Evolutionary conservation across 768 basidiomycete species (phyloP).

Genomic region (Sporobolomyces roseus): DNA sequence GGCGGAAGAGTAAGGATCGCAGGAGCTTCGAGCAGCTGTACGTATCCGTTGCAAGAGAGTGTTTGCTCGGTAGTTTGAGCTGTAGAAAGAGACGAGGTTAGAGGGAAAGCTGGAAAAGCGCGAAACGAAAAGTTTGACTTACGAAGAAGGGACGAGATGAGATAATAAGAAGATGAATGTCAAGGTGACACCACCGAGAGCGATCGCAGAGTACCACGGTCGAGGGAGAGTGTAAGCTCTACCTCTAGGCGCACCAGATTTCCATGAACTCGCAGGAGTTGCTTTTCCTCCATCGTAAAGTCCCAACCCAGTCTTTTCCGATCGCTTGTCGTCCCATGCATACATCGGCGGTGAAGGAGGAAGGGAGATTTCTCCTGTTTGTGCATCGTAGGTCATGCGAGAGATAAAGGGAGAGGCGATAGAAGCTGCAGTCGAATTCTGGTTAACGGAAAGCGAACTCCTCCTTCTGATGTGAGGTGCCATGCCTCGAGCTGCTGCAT

Average conservation of each 20-base stretch:
- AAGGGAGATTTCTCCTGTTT: constrained; percentile 29
- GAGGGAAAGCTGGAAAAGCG: background rate
- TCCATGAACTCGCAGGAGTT: background rate
- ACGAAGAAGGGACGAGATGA: constrained; percentile 29
- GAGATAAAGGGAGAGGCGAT: constrained; percentile 18
- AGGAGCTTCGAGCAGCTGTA: background rate
- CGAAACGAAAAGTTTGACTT: background rate
- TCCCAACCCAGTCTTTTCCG: constrained; percentile 25
- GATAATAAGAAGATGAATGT: constrained; percentile 28
- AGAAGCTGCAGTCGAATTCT: constrained; percentile 2
- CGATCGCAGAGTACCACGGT: constrained; percentile 24
- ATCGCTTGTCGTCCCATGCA: constrained; percentile 34
- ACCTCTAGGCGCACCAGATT: constrained; percentile 9
- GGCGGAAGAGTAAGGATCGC: constrained; percentile 38
- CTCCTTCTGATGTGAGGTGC: constrained; percentile 22
- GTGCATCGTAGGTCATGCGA: constrained; percentile 19
- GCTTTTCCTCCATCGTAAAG: constrained; percentile 5
- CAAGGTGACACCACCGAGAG: constrained; percentile 11
- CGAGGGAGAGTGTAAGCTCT: constrained; percentile 6
- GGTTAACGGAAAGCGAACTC: constrained; percentile 20
- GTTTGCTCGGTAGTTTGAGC: background rate
- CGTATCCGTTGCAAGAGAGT: constrained; percentile 26
- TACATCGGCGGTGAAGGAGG: constrained; percentile 32
- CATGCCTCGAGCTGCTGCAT: background rate
- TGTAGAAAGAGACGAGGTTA: background rate